These are phyloP conservation scores for Lachnellula cervina DNA, from an alignment of 2,329 filamentous ascomycete species.

Conservation along the genomic window DNA sequence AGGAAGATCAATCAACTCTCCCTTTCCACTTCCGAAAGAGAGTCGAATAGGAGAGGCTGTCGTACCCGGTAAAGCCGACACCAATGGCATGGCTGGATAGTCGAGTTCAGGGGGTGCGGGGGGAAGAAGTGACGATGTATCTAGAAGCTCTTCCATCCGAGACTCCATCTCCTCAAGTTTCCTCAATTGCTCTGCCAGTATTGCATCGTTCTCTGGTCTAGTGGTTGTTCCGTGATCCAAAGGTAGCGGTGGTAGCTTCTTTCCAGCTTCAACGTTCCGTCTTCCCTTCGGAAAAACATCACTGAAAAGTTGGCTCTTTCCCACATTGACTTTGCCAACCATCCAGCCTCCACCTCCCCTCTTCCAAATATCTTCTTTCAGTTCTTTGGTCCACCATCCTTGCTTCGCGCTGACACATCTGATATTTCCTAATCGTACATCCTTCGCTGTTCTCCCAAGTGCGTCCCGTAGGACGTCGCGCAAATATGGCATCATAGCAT, in stretches of 20 bases:
- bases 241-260: constrained; percentile 1
- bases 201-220: neutral
- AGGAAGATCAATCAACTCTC: constrained; percentile 90
- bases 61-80: constrained; percentile 84
- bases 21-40: constrained; percentile 78
- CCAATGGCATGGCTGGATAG: constrained; percentile 79
- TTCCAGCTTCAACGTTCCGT: constrained; percentile 22
- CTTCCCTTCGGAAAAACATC: constrained; percentile 76
- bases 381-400: constrained; percentile 82
- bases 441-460: constrained; percentile 60
- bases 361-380: constrained; percentile 82
- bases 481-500: constrained; percentile 81
- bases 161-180: constrained; percentile 11
- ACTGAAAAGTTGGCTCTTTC: constrained; percentile 89
- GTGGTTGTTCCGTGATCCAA: neutral
- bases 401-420: constrained; percentile 80
- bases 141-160: constrained; percentile 11
- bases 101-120: constrained; percentile 67
- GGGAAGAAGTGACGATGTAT: constrained; percentile 58
- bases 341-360: constrained; percentile 89
- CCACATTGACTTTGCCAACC: constrained; percentile 97
- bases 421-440: constrained; percentile 82
- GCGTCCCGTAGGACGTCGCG: constrained; percentile 70
- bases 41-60: constrained; percentile 93
- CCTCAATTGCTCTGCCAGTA: constrained; percentile 6